Conservation (phyloP, 1,284 basidiomycete genomes). For the Vanrija pseudolonga region DNA sequence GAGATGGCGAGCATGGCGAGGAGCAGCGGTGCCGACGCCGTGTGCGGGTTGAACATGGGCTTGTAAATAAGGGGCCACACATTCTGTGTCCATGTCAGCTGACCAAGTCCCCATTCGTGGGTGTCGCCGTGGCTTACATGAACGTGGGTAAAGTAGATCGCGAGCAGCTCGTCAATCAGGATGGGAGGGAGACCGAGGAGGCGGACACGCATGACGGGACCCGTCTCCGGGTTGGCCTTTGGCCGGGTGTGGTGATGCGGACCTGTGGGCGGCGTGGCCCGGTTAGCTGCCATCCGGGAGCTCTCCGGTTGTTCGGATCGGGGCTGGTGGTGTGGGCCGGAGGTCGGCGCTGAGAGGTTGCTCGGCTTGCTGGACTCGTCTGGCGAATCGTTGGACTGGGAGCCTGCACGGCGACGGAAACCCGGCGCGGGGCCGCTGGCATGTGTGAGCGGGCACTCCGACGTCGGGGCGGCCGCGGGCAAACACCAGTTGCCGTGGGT, state of each 20-base stretch:
- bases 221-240: no score
- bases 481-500: no score
- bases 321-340: no score
- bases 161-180: conserved; percentile 36
- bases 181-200: conserved; percentile 24
- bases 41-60: conserved; percentile 38
- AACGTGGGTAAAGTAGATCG: conserved; percentile 40
- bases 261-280: no score
- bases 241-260: no score
- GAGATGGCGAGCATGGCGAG: conserved; percentile 42
- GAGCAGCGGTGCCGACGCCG: conserved; percentile 31
- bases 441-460: background rate
- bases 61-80: conserved; percentile 49
- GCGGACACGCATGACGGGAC: background rate
- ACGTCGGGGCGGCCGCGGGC: no score
- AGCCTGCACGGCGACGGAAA: conserved; percentile 8
- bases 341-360: no score
- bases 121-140: conserved; percentile 24
- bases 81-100: conserved; percentile 23
- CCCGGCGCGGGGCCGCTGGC: conserved; percentile 12
- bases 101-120: conserved; percentile 9
- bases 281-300: no score
- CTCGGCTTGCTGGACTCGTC: no score
- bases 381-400: background rate
- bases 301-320: no score